Evolutionary conservation across 495 filamentous ascomycete genomes (phyloP).

Genomic region (Echria macrotheca): DNA sequence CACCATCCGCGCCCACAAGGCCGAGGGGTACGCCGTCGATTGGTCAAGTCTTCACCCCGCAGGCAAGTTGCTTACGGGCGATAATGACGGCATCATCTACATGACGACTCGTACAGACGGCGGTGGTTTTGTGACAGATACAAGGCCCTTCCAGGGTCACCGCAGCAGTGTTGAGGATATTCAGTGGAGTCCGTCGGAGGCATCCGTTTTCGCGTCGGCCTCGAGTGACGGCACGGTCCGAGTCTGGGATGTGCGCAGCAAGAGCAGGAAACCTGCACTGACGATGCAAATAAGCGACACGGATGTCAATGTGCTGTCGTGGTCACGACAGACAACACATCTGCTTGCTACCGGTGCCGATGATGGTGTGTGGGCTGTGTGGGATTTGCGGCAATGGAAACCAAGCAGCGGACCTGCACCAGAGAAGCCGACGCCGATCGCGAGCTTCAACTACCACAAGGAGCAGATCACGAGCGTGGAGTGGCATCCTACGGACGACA

Average conservation of each 20-base stretch:
- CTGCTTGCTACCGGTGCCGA: conserved; percentile 90
- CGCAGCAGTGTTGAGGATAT: conserved; percentile 84
- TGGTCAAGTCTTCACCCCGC: conserved; percentile 73
- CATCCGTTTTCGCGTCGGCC: conserved; percentile 86
- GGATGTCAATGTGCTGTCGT: conserved; percentile 94
- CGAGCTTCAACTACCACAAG: conserved; percentile 88
- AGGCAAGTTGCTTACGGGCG: conserved; percentile 86
- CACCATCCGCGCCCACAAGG: conserved; percentile 84
- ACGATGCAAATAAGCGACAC: conserved; percentile 75
- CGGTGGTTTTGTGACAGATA: conserved; percentile 81
- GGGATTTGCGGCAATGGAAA: conserved; percentile 95
- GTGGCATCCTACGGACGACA: conserved; percentile 96
- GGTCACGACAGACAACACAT: conserved; percentile 80
- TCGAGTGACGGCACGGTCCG: conserved; percentile 91
- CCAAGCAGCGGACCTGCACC: conserved; percentile 48
- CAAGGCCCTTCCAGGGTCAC: conserved; percentile 74
- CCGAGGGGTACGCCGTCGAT: conserved; percentile 90
- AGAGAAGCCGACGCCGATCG: conserved; percentile 63
- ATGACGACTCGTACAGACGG: conserved; percentile 77
- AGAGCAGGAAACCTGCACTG: conserved; percentile 76
- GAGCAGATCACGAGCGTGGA: conserved; percentile 93
- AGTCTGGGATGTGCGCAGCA: conserved; percentile 90
- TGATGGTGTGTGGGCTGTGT: conserved; percentile 90
- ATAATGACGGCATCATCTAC: conserved; percentile 86
- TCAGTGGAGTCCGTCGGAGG: conserved; percentile 91